Conservation (phyloP, 2,329 filamentous ascomycete genomes). For the Colletotrichum sp. region DNA sequence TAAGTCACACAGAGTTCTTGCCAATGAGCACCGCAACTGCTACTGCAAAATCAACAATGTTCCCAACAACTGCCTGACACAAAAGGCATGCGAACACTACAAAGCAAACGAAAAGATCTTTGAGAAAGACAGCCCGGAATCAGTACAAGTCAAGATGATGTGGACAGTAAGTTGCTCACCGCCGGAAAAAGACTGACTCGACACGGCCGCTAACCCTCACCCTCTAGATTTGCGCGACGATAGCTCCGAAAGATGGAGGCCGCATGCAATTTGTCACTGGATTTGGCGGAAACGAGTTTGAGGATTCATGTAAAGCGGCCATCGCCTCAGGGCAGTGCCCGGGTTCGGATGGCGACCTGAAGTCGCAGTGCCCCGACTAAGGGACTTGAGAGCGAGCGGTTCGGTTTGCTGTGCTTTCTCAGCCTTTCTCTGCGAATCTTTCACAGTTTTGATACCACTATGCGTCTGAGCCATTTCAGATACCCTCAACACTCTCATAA, state of each 20-base stretch:
- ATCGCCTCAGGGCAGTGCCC: not conserved
- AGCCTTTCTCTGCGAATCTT: not conserved
- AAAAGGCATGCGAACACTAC: conserved; percentile 2
- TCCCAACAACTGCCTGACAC: not conserved
- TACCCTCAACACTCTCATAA: not conserved
- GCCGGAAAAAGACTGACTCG: not conserved
- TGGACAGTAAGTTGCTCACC: not conserved
- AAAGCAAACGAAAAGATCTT: not conserved
- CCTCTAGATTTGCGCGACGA: not conserved
- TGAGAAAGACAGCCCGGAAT: not conserved
- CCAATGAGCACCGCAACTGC: not conserved
- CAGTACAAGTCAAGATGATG: not conserved
- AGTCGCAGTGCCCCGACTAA: not conserved
- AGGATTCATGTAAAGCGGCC: not conserved
- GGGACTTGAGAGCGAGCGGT: not conserved
- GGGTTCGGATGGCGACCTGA: not conserved
- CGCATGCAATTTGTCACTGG: not conserved
- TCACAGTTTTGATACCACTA: not conserved
- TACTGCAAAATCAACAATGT: not conserved
- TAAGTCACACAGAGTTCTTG: not conserved
- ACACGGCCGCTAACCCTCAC: not conserved
- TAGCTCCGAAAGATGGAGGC: not conserved
- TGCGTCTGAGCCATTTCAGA: not conserved
- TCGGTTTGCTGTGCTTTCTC: not conserved
- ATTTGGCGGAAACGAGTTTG: conserved; percentile 1